Base-by-base conservation (phyloP, 2,329 filamentous ascomycete species). In the Cladosporium sphaerospermum region DNA sequence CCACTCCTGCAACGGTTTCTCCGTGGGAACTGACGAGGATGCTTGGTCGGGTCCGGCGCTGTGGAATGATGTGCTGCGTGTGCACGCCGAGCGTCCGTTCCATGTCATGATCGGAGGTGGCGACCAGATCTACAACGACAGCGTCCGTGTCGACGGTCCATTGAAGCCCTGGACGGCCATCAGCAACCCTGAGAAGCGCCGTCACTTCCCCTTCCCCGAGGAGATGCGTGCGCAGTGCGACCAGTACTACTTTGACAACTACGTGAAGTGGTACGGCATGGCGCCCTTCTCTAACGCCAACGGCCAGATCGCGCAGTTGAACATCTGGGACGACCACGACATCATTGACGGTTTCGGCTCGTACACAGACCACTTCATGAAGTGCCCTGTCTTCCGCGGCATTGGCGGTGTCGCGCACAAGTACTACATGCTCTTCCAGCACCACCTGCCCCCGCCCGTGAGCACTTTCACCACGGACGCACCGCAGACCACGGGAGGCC, bases 391-490 rank as follows among this genome's bases (percentile, higher is more conserved):
- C 7, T 85, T 85, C 68, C 75, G 81, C 28, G 82, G 82, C 16
- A 83, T 85, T 61, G 82, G 82, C 23, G 81, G 81, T 51, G 73
- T 78, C 19, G 75, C 75, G 14, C 69, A 72, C 63, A 73, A 73
- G 59, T 73, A 85, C 69, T 85, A 85, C 65, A 74, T 82, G 57
- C 73, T 85, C 11, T 85, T 85, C 71, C 82, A 85, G 62, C 78
- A 91, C 62, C 92, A 96, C 64, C 74, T 95, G 46, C 82, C 91
- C 10, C 92, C 92, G 1, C 90, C 92, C 0, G 76, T 80, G 57
- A 91, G 88, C 31, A 96, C 91, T 1, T 96, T 85, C 68, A 96
- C 89, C 2, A 88, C 88, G 1, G 86, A 87, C 77, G 75, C 78
- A 3, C 78, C 79, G 0, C 71, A 77, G 57, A 83, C 80, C 0